A percentile compares a stretch with the other conserved stretches of the same genome.
Evolutionary conservation across 345 rosid genomes (phyloP).

Genomic region (Mangifera indica): DNA sequence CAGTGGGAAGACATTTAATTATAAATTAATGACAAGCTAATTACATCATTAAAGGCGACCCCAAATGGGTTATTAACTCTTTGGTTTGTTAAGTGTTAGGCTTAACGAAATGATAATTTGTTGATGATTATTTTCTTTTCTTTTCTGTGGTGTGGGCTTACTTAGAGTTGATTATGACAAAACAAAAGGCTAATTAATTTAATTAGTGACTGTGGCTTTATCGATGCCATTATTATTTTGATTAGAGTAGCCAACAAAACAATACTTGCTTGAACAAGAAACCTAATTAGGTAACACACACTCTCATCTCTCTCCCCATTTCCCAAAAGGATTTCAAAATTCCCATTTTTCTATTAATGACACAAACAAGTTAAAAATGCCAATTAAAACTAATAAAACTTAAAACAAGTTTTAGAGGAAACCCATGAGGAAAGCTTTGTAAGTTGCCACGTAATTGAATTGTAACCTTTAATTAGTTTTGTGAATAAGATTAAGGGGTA

Average conservation of each 20-base stretch:
- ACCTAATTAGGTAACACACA: constrained; percentile 22
- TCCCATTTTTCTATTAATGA: not conserved
- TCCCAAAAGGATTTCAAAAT: not conserved
- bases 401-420: constrained; percentile 1
- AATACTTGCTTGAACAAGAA: constrained; percentile 22
- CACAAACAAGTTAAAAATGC: not conserved
- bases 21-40: not conserved
- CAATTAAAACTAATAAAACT: not conserved
- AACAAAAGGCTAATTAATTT: not conserved
- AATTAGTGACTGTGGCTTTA: not conserved
- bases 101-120: constrained; percentile 1
- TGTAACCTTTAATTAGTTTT: too few species aligned
- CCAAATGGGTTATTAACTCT: not conserved
- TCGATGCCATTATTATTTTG: constrained; percentile 16
- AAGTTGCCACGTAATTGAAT: too few species aligned
- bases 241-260: constrained; percentile 13
- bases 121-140: not conserved
- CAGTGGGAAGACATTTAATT: not conserved
- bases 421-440: not conserved
- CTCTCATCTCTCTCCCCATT: not conserved
- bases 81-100: constrained; percentile 2
- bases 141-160: not conserved
- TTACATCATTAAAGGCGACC: constrained; percentile 7
- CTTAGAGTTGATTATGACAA: not conserved
- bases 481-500: too few species aligned